These are phyloP conservation scores for Clarireedia homoeocarpa DNA, from an alignment of 2,329 filamentous ascomycete genomes.

Conservation along the genomic window DNA sequence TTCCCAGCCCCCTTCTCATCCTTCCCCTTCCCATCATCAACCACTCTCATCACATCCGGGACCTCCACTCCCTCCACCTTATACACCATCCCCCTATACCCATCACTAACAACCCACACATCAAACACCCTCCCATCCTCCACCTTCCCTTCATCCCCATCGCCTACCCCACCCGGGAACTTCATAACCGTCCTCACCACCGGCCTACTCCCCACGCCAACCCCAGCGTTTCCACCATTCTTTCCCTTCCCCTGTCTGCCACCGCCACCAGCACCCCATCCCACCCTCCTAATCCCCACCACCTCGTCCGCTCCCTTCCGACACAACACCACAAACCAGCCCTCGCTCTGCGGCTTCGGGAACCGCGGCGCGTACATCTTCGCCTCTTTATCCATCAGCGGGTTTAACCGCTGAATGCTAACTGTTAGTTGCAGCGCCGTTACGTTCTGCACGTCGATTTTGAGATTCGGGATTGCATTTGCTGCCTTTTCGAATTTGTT, in stretches of 20 bases:
- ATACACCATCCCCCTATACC: slow-evolving; percentile 67
- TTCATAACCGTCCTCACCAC: slow-evolving; percentile 51
- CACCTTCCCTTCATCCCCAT: slow-evolving; percentile 15
- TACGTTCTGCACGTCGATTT: slow-evolving; percentile 51
- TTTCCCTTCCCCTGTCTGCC: slow-evolving; percentile 65
- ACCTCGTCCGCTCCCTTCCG: slow-evolving; percentile 64
- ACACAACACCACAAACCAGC: slow-evolving; percentile 79
- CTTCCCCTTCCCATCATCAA: slow-evolving; percentile 13
- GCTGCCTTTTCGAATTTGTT: slow-evolving; percentile 47
- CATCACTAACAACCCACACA: slow-evolving; percentile 75
- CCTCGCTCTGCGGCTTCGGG: slow-evolving; percentile 90
- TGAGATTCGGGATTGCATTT: slow-evolving; percentile 60
- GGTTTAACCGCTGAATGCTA: slow-evolving; percentile 58
- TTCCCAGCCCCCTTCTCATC: neutral
- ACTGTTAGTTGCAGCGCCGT: slow-evolving; percentile 58
- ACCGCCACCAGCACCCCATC: slow-evolving; percentile 66
- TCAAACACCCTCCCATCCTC: slow-evolving; percentile 54
- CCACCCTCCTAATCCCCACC: slow-evolving; percentile 76
- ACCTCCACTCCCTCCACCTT: slow-evolving; percentile 26
- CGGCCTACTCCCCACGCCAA: slow-evolving; percentile 36
- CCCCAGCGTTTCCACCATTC: slow-evolving; percentile 24
- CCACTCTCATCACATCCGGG: slow-evolving; percentile 23
- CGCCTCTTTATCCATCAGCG: slow-evolving; percentile 54
- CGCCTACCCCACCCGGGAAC: slow-evolving; percentile 40
- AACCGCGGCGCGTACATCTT: slow-evolving; percentile 82